Conservation (phyloP, 202 grass and related monocot species). For the Zizania palustris region DNA sequence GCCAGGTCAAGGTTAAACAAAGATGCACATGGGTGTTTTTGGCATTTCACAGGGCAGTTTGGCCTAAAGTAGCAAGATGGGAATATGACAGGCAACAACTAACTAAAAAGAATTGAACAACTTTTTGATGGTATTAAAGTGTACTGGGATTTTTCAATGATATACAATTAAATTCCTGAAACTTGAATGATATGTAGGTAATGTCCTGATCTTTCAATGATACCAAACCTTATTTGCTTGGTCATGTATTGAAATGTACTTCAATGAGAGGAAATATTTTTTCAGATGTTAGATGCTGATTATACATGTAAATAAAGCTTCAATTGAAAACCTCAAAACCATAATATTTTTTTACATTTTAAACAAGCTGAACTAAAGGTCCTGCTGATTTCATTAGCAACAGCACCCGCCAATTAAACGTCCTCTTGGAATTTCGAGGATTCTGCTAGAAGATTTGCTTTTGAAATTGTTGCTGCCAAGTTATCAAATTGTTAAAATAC, state of each 20-base stretch:
- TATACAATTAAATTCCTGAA: neutral
- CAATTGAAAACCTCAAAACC: neutral
- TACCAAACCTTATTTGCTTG: no score
- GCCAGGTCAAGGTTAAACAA: neutral
- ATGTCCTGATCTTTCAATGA: neutral
- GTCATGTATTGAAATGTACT: neutral
- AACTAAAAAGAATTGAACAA: neutral
- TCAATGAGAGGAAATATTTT: neutral
- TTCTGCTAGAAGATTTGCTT: neutral
- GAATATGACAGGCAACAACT: neutral
- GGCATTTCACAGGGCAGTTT: neutral
- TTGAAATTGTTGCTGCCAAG: neutral
- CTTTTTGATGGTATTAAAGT: neutral
- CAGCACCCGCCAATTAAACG: neutral
- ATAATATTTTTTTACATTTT: neutral
- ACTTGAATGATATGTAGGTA: neutral
- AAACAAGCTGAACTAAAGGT: neutral
- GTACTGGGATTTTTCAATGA: neutral
- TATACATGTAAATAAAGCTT: constrained; percentile 6
- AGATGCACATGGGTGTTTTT: neutral
- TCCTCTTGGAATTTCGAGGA: neutral
- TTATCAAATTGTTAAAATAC: constrained; percentile 3
- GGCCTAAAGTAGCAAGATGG: neutral
- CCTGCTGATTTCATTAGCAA: neutral
- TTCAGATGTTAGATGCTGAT: neutral